phyloP scores from a whole-genome alignment of 345 rosid genomes.

The Aquilaria sinensis region DNA sequence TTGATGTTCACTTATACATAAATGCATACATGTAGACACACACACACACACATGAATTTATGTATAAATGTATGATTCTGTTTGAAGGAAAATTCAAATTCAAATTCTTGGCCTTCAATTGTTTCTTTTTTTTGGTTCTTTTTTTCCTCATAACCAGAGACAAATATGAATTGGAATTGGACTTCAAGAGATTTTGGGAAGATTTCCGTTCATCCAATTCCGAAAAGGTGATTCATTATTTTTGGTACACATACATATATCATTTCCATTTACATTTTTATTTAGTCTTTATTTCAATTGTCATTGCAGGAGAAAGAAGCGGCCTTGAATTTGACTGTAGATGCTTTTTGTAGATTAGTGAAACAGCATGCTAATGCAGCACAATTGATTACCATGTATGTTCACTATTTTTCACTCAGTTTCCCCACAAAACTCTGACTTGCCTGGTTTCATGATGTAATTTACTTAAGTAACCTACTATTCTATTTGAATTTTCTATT shows the following conservation, averaged over 20 bases:
- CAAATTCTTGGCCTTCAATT: not conserved
- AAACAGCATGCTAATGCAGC: slow-evolving; percentile 86
- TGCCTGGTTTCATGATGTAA: no score
- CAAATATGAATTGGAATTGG: slow-evolving; percentile 84
- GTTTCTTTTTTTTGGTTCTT: not conserved
- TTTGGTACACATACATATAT: not conserved
- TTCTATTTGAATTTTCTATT: no score
- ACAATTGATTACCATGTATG: slow-evolving; percentile 80
- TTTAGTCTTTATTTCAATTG: slow-evolving; percentile 4
- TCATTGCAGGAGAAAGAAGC: slow-evolving; percentile 87
- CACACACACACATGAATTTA: no score
- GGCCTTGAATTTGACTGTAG: slow-evolving; percentile 79
- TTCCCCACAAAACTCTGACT: no score
- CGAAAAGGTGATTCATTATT: slow-evolving; percentile 49
- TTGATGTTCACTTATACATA: no score
- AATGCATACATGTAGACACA: no score
- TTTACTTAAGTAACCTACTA: no score
- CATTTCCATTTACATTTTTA: not conserved
- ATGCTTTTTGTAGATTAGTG: slow-evolving; percentile 92
- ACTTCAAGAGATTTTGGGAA: slow-evolving; percentile 94
- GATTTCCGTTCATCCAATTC: slow-evolving; percentile 93
- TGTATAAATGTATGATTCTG: no score
- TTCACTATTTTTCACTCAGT: not conserved
- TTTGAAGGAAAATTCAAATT: no score
- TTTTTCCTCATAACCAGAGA: slow-evolving; percentile 36